These are phyloP conservation scores for Lasiodiplodia gonubiensis DNA, from an alignment of 2,329 filamentous ascomycete species.

Conservation along the genomic window DNA sequence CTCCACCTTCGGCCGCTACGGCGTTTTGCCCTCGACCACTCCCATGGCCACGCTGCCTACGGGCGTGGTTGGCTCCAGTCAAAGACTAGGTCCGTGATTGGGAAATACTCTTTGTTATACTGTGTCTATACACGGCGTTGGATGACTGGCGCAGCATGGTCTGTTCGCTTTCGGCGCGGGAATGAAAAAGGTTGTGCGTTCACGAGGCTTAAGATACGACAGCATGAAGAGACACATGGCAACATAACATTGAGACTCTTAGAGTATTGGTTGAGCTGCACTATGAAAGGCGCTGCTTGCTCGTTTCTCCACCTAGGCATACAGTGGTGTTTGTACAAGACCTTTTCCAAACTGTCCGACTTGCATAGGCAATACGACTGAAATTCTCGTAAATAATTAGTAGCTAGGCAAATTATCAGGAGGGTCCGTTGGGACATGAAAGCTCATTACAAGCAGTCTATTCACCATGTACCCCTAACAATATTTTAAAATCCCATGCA, in stretches of 20 bases:
- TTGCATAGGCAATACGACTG: background rate
- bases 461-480: too few species aligned
- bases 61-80: slow-evolving; percentile 3
- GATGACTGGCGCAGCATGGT: background rate
- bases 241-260: background rate
- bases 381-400: background rate
- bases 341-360: background rate
- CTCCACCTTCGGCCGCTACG: slow-evolving; percentile 93
- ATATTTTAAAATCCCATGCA: too few species aligned
- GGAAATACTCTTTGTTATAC: background rate
- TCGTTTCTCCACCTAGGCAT: background rate
- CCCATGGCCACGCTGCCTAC: slow-evolving; percentile 9
- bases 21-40: slow-evolving; percentile 69
- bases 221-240: slow-evolving; percentile 18
- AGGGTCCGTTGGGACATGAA: too few species aligned
- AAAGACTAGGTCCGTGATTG: slow-evolving; percentile 18
- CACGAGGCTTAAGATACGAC: background rate
- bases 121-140: slow-evolving; percentile 13
- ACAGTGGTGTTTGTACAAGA: background rate
- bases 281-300: background rate
- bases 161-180: slow-evolving; percentile 7
- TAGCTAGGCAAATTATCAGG: background rate
- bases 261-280: background rate
- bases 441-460: too few species aligned
- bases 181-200: background rate